phyloP scores from a whole-genome alignment of 1,139 yeast genomes.

The Hemisphaericaspora lyxosophila region DNA sequence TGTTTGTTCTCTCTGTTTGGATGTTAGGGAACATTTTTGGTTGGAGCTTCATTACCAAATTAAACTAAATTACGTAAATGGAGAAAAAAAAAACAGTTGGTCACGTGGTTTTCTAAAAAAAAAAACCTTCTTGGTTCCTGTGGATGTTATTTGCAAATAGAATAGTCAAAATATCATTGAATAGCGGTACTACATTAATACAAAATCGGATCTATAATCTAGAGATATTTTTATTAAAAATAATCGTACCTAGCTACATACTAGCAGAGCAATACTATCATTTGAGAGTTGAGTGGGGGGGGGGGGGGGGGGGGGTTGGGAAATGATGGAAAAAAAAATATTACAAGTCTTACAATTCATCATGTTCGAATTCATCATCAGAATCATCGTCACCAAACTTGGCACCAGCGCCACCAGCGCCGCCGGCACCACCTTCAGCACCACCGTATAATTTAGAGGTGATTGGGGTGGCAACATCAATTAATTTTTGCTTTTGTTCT shows the following conservation, averaged over 20 bases:
- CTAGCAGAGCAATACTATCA: no score
- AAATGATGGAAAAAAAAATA: background rate
- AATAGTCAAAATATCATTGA: no score
- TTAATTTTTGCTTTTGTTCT: slow-evolving; percentile 86
- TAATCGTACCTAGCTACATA: no score
- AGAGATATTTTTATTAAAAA: no score
- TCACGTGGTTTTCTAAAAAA: slow-evolving; percentile 1
- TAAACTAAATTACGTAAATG: background rate
- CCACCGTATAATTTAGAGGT: slow-evolving; percentile 86
- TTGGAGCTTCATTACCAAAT: background rate
- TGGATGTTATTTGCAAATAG: no score
- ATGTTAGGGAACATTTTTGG: background rate
- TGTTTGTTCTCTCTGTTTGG: background rate
- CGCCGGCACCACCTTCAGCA: slow-evolving; percentile 46
- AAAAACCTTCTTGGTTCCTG: no score
- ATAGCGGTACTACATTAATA: no score
- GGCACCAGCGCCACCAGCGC: slow-evolving; percentile 32
- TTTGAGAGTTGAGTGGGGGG: no score
- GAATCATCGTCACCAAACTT: slow-evolving; percentile 56
- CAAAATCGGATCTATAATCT: no score
- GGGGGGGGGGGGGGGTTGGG: no score
- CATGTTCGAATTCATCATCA: slow-evolving; percentile 66
- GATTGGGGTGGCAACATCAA: slow-evolving; percentile 86
- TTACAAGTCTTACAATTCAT: slow-evolving; percentile 37
- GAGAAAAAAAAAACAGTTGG: background rate